These are phyloP conservation scores for Metschnikowia orientalis DNA, from an alignment of 805 yeast genomes.

Conservation along the genomic window DNA sequence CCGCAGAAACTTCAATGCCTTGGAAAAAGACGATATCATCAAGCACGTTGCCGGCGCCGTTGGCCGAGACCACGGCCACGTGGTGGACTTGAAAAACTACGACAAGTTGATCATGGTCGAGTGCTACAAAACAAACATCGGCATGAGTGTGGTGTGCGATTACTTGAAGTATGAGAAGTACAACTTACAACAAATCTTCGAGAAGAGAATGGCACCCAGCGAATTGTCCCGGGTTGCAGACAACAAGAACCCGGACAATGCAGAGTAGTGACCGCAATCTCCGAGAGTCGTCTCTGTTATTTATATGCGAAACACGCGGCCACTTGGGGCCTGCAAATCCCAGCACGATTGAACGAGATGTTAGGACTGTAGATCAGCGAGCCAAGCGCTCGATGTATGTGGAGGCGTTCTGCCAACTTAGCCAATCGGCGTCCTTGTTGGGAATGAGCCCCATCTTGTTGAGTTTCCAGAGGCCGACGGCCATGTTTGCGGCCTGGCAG, in stretches of 20 bases:
- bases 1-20: conserved; percentile 69
- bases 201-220: conserved; percentile 28
- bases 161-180: conserved; percentile 61
- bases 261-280: no score
- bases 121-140: conserved; percentile 84
- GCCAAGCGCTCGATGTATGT: conserved; percentile 10
- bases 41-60: conserved; percentile 66
- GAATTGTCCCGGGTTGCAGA: conserved; percentile 13
- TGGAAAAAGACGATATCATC: conserved; percentile 71
- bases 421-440: conserved; percentile 83
- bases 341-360: no score
- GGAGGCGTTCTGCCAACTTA: conserved; percentile 65
- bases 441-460: conserved; percentile 89
- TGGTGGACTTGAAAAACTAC: conserved; percentile 73
- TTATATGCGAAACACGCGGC: no score
- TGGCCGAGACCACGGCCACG: conserved; percentile 65
- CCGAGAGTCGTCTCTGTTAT: no score
- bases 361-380: background rate
- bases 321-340: background rate
- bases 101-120: conserved; percentile 80
- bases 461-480: conserved; percentile 80
- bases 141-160: conserved; percentile 75
- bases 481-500: conserved; percentile 53
- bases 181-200: conserved; percentile 80
- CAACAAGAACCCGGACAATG: no score